Base-by-base conservation (phyloP, 495 filamentous ascomycete species). In the Hypoxylon rickii region DNA sequence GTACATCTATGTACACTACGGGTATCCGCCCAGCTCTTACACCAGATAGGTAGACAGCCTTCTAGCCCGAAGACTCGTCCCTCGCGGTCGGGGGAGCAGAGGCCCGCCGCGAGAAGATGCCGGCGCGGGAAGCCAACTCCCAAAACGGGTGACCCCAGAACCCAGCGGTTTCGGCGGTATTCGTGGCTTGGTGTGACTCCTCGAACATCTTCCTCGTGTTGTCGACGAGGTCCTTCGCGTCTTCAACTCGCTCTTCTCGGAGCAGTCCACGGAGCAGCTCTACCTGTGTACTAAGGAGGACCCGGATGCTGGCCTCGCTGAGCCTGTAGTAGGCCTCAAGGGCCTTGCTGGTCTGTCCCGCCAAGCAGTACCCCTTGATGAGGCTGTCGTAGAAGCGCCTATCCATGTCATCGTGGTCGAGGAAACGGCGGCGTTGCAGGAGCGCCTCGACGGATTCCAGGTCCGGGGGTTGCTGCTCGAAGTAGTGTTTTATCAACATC, bases 401-500 rank as follows among this genome's bases (percentile, higher is more conserved):
- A 68, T 90, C 86, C n/a, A 78, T 44, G 29, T 70, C 56, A 40
- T 59, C 46, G 21, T 71, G 69, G 0, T 65, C 45, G 10, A 64
- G 59, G 21, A 76, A 55, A n/a, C 68, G 53, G 19, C 78, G 75
- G 16, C 74, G 70, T 11, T 72, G 43, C 54, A 85, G 79, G 5
- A 90, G 69, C 7, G 71, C 47, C 16, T 80, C 77, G 22, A 89
- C 76, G 17, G 81, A 82, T 1, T 64, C 69, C 19, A 86, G 58
- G 61, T 89, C 74, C 1, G 86, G 83, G 7, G 81, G 79, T n/a
- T 64, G 11, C 54, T 65, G 75, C 3, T 67, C 32, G 64, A 90
- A 90, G 69, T 85, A 84, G 70, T 86, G 71, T n/a, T 82, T 77
- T n/a, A 86, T 63, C 6, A 92, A 75, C 61, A 84, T 84, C 19